Conservation (phyloP, 208 protist genomes). For the Leishmania gerbilli region DNA sequence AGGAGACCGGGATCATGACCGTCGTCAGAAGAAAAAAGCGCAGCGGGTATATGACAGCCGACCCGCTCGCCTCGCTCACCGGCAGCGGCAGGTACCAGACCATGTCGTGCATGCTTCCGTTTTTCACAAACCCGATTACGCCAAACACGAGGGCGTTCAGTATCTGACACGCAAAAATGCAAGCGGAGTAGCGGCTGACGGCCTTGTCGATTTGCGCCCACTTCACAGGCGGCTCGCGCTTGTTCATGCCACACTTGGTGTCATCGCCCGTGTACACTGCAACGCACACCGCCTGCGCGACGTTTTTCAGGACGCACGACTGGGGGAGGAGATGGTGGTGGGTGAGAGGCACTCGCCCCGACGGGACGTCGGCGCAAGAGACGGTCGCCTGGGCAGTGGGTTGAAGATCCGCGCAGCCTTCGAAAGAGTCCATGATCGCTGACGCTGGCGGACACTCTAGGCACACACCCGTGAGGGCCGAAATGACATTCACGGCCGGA, state of each 20-base stretch:
- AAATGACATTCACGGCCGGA: slow-evolving; percentile 11
- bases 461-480: slow-evolving; percentile 12
- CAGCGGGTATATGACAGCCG: slow-evolving; percentile 87
- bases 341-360: slow-evolving; percentile 44
- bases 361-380: not conserved
- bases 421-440: slow-evolving; percentile 89
- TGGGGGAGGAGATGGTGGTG: slow-evolving; percentile 87
- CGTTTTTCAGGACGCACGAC: slow-evolving; percentile 88
- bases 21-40: slow-evolving; percentile 95
- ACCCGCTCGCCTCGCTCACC: slow-evolving; percentile 23
- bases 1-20: slow-evolving; percentile 97
- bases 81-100: slow-evolving; percentile 79
- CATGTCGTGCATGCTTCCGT: slow-evolving; percentile 34
- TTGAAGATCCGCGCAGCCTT: slow-evolving; percentile 57
- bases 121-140: slow-evolving; percentile 71
- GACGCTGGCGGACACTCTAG: slow-evolving; percentile 78
- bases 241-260: slow-evolving; percentile 95
- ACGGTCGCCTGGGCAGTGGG: not conserved
- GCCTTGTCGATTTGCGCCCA: slow-evolving; percentile 93
- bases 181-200: slow-evolving; percentile 85
- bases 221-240: slow-evolving; percentile 84
- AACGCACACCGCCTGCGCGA: slow-evolving; percentile 73
- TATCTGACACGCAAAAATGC: slow-evolving; percentile 91
- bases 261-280: slow-evolving; percentile 96
- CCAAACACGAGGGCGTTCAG: slow-evolving; percentile 80